Conservation (phyloP, 169 alveolate species). For the Theileria equi region DNA sequence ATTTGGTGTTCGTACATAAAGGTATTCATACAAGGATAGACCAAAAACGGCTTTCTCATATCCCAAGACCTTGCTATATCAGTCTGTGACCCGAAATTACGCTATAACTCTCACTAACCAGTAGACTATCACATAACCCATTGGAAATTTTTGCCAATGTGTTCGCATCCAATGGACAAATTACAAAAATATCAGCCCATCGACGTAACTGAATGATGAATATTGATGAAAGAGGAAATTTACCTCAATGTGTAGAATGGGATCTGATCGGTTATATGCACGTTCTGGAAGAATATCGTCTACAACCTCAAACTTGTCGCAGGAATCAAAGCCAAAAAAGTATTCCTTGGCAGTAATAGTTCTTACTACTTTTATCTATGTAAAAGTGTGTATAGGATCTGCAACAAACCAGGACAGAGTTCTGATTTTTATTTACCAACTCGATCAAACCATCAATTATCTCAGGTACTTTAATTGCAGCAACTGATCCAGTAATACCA, state of each 20-base stretch:
- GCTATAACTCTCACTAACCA: slow-evolving; percentile 53
- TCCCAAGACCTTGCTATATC: slow-evolving; percentile 91
- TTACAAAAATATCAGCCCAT: slow-evolving; percentile 86
- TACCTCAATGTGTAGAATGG: slow-evolving; percentile 47
- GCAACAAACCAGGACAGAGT: slow-evolving; percentile 14
- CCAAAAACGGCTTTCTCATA: slow-evolving; percentile 79
- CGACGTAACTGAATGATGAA: slow-evolving; percentile 80
- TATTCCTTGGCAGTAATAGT: background rate
- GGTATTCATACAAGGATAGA: slow-evolving; percentile 94
- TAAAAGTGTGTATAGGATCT: background rate
- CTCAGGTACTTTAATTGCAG: slow-evolving; percentile 80
- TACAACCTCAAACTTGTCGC: slow-evolving; percentile 6
- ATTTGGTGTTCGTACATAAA: slow-evolving; percentile 88
- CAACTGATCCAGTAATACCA: slow-evolving; percentile 87
- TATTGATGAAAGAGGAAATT: background rate
- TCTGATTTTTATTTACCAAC: slow-evolving; percentile 7
- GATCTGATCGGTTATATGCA: slow-evolving; percentile 15
- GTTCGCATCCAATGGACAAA: slow-evolving; percentile 93
- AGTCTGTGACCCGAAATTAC: slow-evolving; percentile 64
- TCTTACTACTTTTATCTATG: slow-evolving; percentile 1
- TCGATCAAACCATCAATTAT: slow-evolving; percentile 56
- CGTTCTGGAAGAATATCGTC: background rate
- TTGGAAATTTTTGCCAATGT: slow-evolving; percentile 87
- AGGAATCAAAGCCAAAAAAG: slow-evolving; percentile 7
- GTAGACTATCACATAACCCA: slow-evolving; percentile 90